A percentile compares a stretch with the other conserved stretches of the same genome.
Conservation (phyloP, 2,329 filamentous ascomycete species). For the Cryphonectria carpinicola region DNA sequence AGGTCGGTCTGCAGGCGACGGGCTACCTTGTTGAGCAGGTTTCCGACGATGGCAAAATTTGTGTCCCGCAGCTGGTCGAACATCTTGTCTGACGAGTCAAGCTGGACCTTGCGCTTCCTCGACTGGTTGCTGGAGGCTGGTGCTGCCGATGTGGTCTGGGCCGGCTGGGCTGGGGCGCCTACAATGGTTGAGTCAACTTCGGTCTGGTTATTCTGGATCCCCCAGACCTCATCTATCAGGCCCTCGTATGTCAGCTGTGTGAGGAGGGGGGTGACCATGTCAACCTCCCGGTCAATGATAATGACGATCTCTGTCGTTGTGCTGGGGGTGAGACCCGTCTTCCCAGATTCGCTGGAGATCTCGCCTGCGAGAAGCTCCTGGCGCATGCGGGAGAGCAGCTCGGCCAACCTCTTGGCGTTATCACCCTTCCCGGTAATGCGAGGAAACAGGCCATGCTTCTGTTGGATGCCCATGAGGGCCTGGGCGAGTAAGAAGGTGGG, state of each 20-base stretch:
- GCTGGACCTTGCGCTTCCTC: constrained; percentile 82
- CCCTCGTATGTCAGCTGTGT: constrained; percentile 98
- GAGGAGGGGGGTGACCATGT: constrained; percentile 87
- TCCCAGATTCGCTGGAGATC: constrained; percentile 63
- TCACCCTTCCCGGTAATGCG: constrained; percentile 95
- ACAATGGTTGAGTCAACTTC: constrained; percentile 92
- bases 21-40: constrained; percentile 86
- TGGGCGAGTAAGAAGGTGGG: constrained; percentile 87
- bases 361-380: constrained; percentile 85
- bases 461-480: constrained; percentile 92
- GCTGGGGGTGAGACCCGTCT: constrained; percentile 78
- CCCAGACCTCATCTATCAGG: constrained; percentile 89
- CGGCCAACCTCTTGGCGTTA: constrained; percentile 85
- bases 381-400: constrained; percentile 87
- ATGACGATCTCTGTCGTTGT: constrained; percentile 87
- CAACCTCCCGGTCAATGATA: constrained; percentile 92
- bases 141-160: constrained; percentile 58
- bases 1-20: constrained; percentile 84
- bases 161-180: constrained; percentile 67
- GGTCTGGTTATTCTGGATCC: constrained; percentile 88
- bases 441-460: constrained; percentile 90
- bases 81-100: constrained; percentile 87
- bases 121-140: constrained; percentile 59
- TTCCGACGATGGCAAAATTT: constrained; percentile 94
- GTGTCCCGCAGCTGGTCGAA: constrained; percentile 87